A percentile compares a stretch with the other conserved stretches of the same genome.
Evolutionary conservation across 345 rosid genomes (phyloP).

Genomic region (Salix arbutifolia): DNA sequence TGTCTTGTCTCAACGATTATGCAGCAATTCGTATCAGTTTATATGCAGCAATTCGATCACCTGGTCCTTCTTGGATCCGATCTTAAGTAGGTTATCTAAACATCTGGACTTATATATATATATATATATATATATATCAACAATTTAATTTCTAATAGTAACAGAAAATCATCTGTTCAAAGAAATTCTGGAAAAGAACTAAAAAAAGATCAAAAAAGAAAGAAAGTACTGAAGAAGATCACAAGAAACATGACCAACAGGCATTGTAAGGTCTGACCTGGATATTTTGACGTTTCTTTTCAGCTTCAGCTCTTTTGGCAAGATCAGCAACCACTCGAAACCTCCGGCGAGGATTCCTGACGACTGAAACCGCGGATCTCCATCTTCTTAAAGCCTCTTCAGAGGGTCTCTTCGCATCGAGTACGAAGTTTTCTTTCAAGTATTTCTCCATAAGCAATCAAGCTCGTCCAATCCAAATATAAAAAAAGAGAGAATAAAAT

Average conservation of each 20-base stretch:
- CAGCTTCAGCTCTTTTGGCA: slow-evolving; percentile 27
- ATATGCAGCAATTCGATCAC: too few species aligned
- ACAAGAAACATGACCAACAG: background rate
- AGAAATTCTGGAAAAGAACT: too few species aligned
- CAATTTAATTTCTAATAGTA: background rate
- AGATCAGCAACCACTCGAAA: slow-evolving; percentile 36
- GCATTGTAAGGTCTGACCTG: slow-evolving; percentile 6
- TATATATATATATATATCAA: background rate
- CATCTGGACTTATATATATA: too few species aligned
- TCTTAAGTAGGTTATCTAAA: too few species aligned
- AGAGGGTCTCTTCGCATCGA: slow-evolving; percentile 25
- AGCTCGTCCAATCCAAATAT: background rate
- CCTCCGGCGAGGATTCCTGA: slow-evolving; percentile 32
- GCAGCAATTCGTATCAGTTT: too few species aligned
- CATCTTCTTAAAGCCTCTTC: slow-evolving; percentile 25
- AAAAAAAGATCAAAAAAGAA: background rate
- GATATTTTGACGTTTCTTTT: slow-evolving; percentile 16
- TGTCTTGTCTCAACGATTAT: background rate
- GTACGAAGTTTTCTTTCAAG: slow-evolving; percentile 29
- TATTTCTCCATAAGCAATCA: slow-evolving; percentile 17
- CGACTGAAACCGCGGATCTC: slow-evolving; percentile 27
- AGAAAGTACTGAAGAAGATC: background rate
- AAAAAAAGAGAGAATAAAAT: background rate
- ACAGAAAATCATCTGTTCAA: background rate
- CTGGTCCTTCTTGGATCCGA: too few species aligned